Evolutionary conservation across 352 stramenopile genomes (phyloP).

Genomic region (Pythium phragmitis): DNA sequence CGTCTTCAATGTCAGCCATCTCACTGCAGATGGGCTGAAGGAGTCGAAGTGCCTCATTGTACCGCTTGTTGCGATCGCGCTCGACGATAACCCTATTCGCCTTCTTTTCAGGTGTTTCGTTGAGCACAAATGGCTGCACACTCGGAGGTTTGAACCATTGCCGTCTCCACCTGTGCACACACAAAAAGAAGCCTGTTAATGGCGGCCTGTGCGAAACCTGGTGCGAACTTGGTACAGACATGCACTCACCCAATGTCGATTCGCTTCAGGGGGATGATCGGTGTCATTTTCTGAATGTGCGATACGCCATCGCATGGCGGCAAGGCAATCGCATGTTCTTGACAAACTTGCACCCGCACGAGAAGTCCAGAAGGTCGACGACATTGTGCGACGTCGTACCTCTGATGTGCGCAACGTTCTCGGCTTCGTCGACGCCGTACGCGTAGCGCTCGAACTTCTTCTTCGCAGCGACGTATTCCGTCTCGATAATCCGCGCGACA

Average conservation of each 20-base stretch:
- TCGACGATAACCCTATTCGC: background rate
- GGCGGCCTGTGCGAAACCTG: background rate
- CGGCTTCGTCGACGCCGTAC: constrained; percentile 4
- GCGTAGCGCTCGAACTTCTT: constrained; percentile 12
- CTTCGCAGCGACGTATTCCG: constrained; percentile 9
- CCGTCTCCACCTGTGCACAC: too few species aligned
- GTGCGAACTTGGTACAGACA: background rate
- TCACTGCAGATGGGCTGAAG: constrained; percentile 6
- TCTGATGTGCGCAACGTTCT: background rate
- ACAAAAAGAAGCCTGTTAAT: too few species aligned
- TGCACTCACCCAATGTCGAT: constrained; percentile 1
- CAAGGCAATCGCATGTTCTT: constrained; percentile 7
- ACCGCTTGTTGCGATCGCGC: background rate
- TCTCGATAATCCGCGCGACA: constrained; percentile 21
- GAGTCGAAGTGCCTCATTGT: constrained; percentile 6
- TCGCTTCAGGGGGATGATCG: background rate
- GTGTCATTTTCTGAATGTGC: background rate
- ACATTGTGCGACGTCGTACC: background rate
- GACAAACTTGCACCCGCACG: background rate
- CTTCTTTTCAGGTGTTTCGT: background rate
- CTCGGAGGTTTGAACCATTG: too few species aligned
- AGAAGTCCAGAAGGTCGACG: background rate
- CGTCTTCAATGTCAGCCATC: constrained; percentile 7
- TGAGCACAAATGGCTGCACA: background rate
- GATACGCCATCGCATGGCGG: constrained; percentile 7